phyloP scores from a whole-genome alignment of 2,329 filamentous ascomycete species.

The Paecilomyces dactylethromorphus region DNA sequence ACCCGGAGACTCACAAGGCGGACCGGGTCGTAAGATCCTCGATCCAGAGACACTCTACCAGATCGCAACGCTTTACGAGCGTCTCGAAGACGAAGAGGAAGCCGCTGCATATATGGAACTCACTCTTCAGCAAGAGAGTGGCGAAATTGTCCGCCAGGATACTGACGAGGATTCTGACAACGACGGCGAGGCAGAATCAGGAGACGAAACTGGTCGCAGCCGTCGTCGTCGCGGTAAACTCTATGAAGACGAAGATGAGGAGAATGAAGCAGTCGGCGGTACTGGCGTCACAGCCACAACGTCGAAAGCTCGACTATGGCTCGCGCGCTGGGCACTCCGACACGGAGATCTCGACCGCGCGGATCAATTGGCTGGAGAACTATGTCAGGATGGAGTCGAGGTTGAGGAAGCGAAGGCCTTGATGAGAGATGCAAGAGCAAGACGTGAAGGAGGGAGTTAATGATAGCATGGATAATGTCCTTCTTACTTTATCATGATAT shows the following conservation, averaged over 20 bases:
- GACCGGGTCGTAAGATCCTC: constrained; percentile 50
- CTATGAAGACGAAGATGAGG: constrained; percentile 30
- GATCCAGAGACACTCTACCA: constrained; percentile 88
- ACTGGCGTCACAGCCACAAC: constrained; percentile 88
- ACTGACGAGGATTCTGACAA: constrained; percentile 27
- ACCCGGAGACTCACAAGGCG: constrained; percentile 34
- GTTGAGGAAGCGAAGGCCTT: constrained; percentile 95
- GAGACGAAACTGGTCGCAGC: constrained; percentile 26
- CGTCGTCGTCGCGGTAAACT: constrained; percentile 18
- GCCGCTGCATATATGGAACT: constrained; percentile 94
- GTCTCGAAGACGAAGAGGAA: constrained; percentile 68
- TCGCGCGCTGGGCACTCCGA: constrained; percentile 74
- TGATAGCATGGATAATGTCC: not conserved
- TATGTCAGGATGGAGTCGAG: constrained; percentile 93
- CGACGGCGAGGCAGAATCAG: constrained; percentile 21
- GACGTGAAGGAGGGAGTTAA: constrained; percentile 50
- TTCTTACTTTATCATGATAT: not conserved
- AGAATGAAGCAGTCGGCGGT: constrained; percentile 41
- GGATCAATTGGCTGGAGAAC: constrained; percentile 75
- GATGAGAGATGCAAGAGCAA: constrained; percentile 75
- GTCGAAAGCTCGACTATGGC: constrained; percentile 87
- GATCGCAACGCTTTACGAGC: constrained; percentile 84
- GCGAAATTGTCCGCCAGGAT: constrained; percentile 41
- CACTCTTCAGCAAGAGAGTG: constrained; percentile 86
- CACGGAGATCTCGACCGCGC: constrained; percentile 69